These are phyloP conservation scores for Kwoniella bestiolae DNA, from an alignment of 768 basidiomycete species.

Conservation along the genomic window DNA sequence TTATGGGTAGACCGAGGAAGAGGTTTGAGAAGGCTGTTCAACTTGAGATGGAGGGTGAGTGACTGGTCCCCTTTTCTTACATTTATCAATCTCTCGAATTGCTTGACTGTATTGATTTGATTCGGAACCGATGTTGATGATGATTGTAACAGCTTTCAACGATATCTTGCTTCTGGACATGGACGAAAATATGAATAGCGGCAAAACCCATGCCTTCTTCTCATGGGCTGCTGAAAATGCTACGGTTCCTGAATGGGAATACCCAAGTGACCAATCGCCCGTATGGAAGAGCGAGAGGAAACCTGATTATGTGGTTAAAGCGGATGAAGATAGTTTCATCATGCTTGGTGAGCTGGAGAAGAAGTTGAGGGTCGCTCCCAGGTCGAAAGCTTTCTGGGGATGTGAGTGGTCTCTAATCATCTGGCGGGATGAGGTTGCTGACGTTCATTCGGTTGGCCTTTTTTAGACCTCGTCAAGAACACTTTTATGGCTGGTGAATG, in stretches of 20 bases:
- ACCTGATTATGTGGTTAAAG: slow-evolving; percentile 90
- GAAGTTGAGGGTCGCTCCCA: slow-evolving; percentile 77
- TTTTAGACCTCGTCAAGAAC: slow-evolving; percentile 73
- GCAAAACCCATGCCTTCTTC: slow-evolving; percentile 90
- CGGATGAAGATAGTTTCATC: slow-evolving; percentile 93
- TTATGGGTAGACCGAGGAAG: slow-evolving; percentile 80
- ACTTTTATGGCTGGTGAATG: slow-evolving; percentile 94
- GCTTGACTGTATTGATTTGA: neutral
- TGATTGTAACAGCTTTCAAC: slow-evolving; percentile 50
- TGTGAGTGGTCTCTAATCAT: slow-evolving; percentile 42
- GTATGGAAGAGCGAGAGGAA: slow-evolving; percentile 62
- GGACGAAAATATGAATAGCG: slow-evolving; percentile 92
- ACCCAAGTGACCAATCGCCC: slow-evolving; percentile 23
- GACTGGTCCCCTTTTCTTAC: neutral
- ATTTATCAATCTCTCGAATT: too few relatives aligned
- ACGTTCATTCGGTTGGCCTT: neutral
- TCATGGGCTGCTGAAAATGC: slow-evolving; percentile 89
- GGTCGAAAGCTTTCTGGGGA: slow-evolving; percentile 60
- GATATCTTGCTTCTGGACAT: slow-evolving; percentile 69
- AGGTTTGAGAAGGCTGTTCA: slow-evolving; percentile 78
- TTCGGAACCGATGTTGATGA: too few relatives aligned
- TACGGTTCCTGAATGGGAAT: slow-evolving; percentile 78
- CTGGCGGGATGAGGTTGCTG: neutral
- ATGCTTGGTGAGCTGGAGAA: slow-evolving; percentile 93
- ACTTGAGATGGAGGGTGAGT: slow-evolving; percentile 88